Conservation (phyloP, 768 basidiomycete genomes). For the Amyloporia xantha region DNA sequence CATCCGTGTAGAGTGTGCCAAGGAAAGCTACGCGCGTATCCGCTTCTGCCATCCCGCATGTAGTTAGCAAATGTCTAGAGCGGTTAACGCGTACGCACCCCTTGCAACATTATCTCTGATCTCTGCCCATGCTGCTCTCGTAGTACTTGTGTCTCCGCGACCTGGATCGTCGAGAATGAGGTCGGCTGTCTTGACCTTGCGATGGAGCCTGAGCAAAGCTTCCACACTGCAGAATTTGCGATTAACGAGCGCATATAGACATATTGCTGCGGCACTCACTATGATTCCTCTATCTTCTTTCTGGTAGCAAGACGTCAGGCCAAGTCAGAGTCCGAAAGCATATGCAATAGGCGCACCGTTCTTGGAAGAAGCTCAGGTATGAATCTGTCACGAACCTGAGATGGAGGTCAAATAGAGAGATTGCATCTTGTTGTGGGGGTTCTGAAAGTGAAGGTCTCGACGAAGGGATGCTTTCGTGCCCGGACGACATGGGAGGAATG, state of each 20-base stretch:
- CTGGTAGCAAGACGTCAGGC: slow-evolving; percentile 31
- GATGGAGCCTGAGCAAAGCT: slow-evolving; percentile 65
- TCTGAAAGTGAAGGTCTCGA: slow-evolving; percentile 12
- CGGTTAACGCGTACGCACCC: slow-evolving; percentile 39
- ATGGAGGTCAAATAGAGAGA: slow-evolving; percentile 67
- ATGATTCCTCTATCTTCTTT: slow-evolving; percentile 77
- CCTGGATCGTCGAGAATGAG: slow-evolving; percentile 62
- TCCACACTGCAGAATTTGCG: slow-evolving; percentile 48
- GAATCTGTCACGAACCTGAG: slow-evolving; percentile 66
- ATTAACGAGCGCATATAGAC: not conserved
- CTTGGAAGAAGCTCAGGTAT: slow-evolving; percentile 79
- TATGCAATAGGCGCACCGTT: slow-evolving; percentile 47
- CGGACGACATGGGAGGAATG: slow-evolving; percentile 8
- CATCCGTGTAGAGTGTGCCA: slow-evolving; percentile 59
- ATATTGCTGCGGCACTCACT: slow-evolving; percentile 44
- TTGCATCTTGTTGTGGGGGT: slow-evolving; percentile 29
- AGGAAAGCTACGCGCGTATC: slow-evolving; percentile 79
- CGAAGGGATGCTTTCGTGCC: slow-evolving; percentile 15
- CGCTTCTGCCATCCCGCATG: slow-evolving; percentile 46
- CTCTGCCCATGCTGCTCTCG: slow-evolving; percentile 76
- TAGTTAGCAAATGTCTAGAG: not conserved
- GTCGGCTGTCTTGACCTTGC: slow-evolving; percentile 66
- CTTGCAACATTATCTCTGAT: slow-evolving; percentile 80
- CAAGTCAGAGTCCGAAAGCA: slow-evolving; percentile 9
- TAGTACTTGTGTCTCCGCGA: slow-evolving; percentile 44